Evolutionary conservation across 805 yeast genomes (phyloP), one percentile per base, ranked within the genome.

Genomic region (Candida succiphila): DNA sequence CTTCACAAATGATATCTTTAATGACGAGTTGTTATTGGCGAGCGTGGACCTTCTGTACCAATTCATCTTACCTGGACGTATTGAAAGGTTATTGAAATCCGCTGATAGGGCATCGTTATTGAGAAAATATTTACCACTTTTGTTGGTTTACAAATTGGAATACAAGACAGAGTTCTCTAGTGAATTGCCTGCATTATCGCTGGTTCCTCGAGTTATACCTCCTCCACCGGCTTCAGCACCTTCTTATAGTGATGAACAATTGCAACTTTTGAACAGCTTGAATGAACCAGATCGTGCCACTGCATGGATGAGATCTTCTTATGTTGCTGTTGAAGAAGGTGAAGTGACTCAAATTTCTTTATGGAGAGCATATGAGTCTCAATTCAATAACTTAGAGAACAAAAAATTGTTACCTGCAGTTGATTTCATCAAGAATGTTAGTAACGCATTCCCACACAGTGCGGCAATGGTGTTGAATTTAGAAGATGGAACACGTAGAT

Each of bases 291-390:
- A 75, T 37, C 69, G 98, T 40, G 95, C 97, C 0, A 84, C 95
- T 5, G 71, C 86, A 21, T 92, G 97, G 97, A 78, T 92, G 66
- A 73, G 95, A 45, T 78, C 95, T 44, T 80, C 89, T 43, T 92
- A 87, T 58, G 87, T 78, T 45, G 86, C 94, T 4, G 74, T 67
- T 29, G 62, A 71, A 9, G 75, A 69, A 7, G 86, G 89, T 4
- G 95, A 87, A 50, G 95, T 88, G 9, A 87, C 96, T 1, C 98
- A 92, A 59, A 88, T 92, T 18, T 82, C 94, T 15, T 68, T 92
- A 29, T 92, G 98, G 98, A 85, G 87, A 54, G 76, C 95, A 1
- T 92, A 92, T 59, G 97, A 92, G 54, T 63, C 76, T 12, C 92
- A 82, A 52, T 92, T 92, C 48, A 80, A 80, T 39, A 70, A 69